Percentiles rank a stretch among this genome's conserved stretches.
Evolutionary conservation across 768 basidiomycete species (phyloP).

Genomic region (Basidioascus undulatus): DNA sequence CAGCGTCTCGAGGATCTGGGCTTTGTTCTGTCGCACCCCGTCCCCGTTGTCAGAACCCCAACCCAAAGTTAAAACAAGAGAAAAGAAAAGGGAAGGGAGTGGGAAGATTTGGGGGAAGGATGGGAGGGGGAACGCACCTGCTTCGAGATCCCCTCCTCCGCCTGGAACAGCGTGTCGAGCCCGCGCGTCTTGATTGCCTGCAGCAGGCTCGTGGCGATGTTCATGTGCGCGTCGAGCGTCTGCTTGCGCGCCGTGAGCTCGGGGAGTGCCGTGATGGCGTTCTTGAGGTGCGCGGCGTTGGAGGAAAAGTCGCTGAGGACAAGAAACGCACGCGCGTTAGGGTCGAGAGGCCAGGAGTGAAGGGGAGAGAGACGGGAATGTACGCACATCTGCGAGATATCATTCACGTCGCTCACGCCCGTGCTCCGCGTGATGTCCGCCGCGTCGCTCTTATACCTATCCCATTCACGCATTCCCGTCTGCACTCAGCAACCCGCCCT

Average conservation of each 20-base stretch:
- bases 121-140: constrained; percentile 29
- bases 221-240: constrained; percentile 95
- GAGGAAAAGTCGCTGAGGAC: constrained; percentile 53
- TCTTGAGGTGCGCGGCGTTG: constrained; percentile 83
- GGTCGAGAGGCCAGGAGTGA: background rate
- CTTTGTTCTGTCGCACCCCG: constrained; percentile 31
- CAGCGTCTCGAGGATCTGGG: constrained; percentile 65
- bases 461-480: background rate
- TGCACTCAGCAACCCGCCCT: no score
- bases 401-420: constrained; percentile 83
- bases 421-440: constrained; percentile 91
- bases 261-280: constrained; percentile 86
- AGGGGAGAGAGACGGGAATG: background rate
- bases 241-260: constrained; percentile 92
- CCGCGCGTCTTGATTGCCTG: constrained; percentile 88
- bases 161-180: constrained; percentile 89
- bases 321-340: background rate
- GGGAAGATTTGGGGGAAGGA: background rate
- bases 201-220: constrained; percentile 81
- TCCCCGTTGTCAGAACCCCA: background rate
- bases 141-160: constrained; percentile 71
- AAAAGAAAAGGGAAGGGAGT: background rate
- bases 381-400: constrained; percentile 73
- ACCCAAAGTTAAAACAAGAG: background rate
- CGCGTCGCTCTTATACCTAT: constrained; percentile 58